These are phyloP conservation scores for Tolypocladium nubicola DNA, from an alignment of 2,329 filamentous ascomycete genomes.

Conservation along the genomic window DNA sequence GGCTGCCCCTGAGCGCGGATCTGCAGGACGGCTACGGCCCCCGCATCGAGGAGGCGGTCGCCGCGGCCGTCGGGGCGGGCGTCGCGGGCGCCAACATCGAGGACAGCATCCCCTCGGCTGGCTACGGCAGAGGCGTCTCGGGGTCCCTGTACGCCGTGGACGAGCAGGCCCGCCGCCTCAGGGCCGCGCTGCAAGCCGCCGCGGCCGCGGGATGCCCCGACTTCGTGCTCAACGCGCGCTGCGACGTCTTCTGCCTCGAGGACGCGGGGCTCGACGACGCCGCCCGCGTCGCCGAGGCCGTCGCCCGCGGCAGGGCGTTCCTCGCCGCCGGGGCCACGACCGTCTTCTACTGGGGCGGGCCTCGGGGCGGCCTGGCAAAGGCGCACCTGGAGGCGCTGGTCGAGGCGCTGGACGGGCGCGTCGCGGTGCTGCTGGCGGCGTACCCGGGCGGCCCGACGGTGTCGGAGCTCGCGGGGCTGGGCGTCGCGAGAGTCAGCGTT, in stretches of 20 bases:
- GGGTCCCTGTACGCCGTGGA: constrained; percentile 25
- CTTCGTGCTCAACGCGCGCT: constrained; percentile 48
- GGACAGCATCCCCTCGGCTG: constrained; percentile 29
- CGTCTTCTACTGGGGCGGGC: constrained; percentile 49
- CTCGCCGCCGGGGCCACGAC: constrained; percentile 47
- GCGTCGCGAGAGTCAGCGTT: constrained; percentile 44
- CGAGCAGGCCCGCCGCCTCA: constrained; percentile 37
- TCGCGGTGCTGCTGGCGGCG: constrained; percentile 35
- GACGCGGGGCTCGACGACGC: constrained; percentile 19
- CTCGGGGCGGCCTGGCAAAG: constrained; percentile 27
- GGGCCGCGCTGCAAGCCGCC: constrained; percentile 29
- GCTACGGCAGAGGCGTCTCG: constrained; percentile 20
- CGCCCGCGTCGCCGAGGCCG: constrained; percentile 32
- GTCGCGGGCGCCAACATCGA: constrained; percentile 50
- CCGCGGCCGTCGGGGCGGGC: constrained; percentile 34
- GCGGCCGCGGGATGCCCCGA: constrained; percentile 36
- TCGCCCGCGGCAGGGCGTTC: constrained; percentile 44
- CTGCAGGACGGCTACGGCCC: constrained; percentile 50
- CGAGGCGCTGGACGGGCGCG: constrained; percentile 33
- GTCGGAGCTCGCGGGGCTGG: constrained; percentile 32
- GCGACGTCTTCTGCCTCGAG: constrained; percentile 36
- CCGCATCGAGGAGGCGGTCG: constrained; percentile 31
- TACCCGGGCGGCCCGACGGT: constrained; percentile 28
- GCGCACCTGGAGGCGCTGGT: constrained; percentile 37
- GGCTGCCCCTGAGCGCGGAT: constrained; percentile 44